Evolutionary conservation across 2,329 filamentous ascomycete genomes (phyloP).

Genomic region (Claviceps africana): DNA sequence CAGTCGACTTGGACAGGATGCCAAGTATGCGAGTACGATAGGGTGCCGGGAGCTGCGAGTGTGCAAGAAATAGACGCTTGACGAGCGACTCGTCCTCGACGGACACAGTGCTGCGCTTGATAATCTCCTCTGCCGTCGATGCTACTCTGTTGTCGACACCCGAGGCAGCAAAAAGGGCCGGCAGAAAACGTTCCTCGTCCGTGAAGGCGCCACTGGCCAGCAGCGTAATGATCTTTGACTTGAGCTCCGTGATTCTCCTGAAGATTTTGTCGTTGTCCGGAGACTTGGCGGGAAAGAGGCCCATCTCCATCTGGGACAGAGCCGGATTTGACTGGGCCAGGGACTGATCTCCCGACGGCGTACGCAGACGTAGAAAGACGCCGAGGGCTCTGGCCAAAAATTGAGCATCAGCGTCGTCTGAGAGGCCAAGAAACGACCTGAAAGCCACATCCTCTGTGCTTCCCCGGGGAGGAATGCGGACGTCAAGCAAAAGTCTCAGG

Average conservation of each 20-base stretch:
- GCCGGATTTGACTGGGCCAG: conserved; percentile 21
- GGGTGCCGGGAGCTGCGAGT: conserved; percentile 56
- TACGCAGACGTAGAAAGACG: conserved; percentile 46
- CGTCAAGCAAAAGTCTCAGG: conserved; percentile 57
- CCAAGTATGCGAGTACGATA: conserved; percentile 65
- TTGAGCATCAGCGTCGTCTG: conserved; percentile 50
- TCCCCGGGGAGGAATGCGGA: conserved; percentile 60
- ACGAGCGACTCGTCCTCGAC: conserved; percentile 57
- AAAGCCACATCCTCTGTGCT: conserved; percentile 64
- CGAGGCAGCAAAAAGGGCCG: conserved; percentile 69
- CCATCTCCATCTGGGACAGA: conserved; percentile 16
- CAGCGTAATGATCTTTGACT: conserved; percentile 49
- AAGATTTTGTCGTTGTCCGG: conserved; percentile 50
- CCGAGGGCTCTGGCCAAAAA: conserved; percentile 66
- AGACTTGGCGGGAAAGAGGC: conserved; percentile 17
- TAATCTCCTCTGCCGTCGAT: conserved; percentile 72
- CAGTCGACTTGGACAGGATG: conserved; percentile 62
- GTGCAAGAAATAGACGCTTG: conserved; percentile 54
- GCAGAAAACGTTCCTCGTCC: conserved; percentile 69
- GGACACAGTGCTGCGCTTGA: conserved; percentile 65
- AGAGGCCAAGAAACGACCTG: conserved; percentile 50
- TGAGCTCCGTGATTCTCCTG: conserved; percentile 29
- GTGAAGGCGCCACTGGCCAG: conserved; percentile 76
- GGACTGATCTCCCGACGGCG: conserved; percentile 17
- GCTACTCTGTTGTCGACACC: conserved; percentile 71